Percentiles rank a stretch among this genome's conserved stretches.
phyloP scores from a whole-genome alignment of 139 green algal species.

The Pleodorina starrii region DNA sequence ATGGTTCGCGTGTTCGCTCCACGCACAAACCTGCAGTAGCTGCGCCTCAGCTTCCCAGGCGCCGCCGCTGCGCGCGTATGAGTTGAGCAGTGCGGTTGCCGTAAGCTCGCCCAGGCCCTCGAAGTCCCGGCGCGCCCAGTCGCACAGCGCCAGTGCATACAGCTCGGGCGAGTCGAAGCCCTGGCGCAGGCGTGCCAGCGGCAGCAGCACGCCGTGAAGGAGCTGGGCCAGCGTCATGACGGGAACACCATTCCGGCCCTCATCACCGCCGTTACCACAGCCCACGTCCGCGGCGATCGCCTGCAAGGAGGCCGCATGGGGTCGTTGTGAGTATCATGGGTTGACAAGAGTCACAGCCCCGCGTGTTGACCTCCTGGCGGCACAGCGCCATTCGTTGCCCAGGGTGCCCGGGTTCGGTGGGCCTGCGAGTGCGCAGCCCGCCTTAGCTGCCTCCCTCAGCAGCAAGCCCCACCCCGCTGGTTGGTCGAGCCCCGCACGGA shows the following conservation, averaged over 20 bases:
- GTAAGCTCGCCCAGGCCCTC: background rate
- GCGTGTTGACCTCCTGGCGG: no score
- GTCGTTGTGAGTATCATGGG: no score
- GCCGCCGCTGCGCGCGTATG: background rate
- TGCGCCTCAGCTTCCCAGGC: background rate
- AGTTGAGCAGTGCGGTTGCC: background rate
- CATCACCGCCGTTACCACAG: no score
- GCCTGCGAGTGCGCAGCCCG: no score
- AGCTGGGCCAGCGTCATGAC: constrained; percentile 2
- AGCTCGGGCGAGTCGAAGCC: background rate
- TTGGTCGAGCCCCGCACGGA: no score
- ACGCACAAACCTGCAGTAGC: background rate
- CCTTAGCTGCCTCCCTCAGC: background rate
- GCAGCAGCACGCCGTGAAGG: background rate
- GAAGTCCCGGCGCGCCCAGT: background rate
- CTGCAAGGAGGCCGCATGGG: no score
- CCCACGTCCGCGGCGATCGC: no score
- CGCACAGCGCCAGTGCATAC: background rate
- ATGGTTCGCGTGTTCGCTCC: no score
- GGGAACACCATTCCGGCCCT: no score
- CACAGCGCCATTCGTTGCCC: no score
- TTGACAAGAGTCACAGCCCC: no score
- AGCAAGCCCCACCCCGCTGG: background rate
- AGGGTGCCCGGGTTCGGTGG: no score
- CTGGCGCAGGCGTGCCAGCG: background rate